Conservation (phyloP, 2,329 filamentous ascomycete genomes). For the Tolypocladium inflatum region DNA sequence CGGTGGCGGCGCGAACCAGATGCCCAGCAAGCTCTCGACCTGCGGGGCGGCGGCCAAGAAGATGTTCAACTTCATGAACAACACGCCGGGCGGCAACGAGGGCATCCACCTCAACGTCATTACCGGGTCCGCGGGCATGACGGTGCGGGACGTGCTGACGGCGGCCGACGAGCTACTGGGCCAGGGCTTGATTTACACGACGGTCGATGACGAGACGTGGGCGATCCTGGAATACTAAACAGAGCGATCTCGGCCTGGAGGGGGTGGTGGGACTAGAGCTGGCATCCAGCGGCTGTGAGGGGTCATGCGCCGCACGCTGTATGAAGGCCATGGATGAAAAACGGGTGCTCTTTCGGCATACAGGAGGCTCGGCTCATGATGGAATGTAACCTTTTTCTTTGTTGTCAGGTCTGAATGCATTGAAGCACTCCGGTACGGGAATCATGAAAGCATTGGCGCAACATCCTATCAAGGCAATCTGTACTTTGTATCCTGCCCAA, state of each 20-base stretch:
- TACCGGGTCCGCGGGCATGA: slow-evolving; percentile 53
- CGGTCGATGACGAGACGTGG: slow-evolving; percentile 88
- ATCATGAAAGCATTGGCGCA: neutral
- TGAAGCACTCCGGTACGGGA: neutral
- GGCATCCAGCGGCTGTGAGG: neutral
- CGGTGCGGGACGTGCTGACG: slow-evolving; percentile 59
- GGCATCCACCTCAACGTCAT: slow-evolving; percentile 77
- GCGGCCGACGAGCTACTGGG: slow-evolving; percentile 75
- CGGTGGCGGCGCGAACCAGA: slow-evolving; percentile 27
- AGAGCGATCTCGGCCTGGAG: neutral
- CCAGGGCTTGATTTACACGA: slow-evolving; percentile 74
- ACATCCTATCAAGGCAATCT: neutral
- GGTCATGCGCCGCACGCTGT: neutral
- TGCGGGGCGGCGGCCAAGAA: slow-evolving; percentile 52
- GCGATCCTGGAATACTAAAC: slow-evolving; percentile 58
- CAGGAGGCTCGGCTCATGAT: neutral
- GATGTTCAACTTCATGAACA: slow-evolving; percentile 62
- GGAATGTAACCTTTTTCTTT: neutral
- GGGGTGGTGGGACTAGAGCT: neutral
- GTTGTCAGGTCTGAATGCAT: neutral
- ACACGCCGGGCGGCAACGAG: slow-evolving; percentile 63
- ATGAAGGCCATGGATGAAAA: neutral
- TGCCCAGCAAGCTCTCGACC: slow-evolving; percentile 28
- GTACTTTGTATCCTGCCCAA: too few relatives aligned
- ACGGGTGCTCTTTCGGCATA: neutral